Conservation (phyloP, 2,329 filamentous ascomycete species). For the Aureobasidium sp. region DNA sequence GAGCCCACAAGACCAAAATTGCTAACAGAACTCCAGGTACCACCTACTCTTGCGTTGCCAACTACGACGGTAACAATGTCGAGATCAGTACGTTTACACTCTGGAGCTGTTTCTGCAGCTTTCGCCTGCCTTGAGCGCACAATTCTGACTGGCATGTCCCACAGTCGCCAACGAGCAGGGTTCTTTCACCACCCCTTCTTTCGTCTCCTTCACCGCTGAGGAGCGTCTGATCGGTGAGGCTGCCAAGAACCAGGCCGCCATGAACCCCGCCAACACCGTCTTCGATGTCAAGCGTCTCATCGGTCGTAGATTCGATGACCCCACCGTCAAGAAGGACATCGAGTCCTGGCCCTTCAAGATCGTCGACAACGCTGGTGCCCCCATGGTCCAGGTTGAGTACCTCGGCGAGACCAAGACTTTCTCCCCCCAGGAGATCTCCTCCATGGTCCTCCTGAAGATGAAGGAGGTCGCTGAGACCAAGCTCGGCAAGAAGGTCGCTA, state of each 20-base stretch:
- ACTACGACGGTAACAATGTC: constrained; percentile 98
- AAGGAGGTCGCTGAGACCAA: constrained; percentile 98
- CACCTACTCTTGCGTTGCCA: constrained; percentile 99
- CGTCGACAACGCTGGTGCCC: constrained; percentile 77
- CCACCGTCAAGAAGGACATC: constrained; percentile 96
- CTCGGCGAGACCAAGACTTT: constrained; percentile 91
- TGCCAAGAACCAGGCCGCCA: constrained; percentile 99
- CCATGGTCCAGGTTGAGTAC: constrained; percentile 92
- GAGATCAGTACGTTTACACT: constrained; percentile 69
- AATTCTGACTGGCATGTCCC: constrained; percentile 13
- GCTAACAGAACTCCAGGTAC: constrained; percentile 56
- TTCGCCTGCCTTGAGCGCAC: not conserved
- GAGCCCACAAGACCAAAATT: constrained; percentile 6
- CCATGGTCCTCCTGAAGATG: constrained; percentile 99
- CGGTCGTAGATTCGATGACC: constrained; percentile 88
- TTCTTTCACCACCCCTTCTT: constrained; percentile 96
- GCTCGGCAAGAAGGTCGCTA: constrained; percentile 97
- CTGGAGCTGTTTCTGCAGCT: not conserved
- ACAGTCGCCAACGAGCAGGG: constrained; percentile 97
- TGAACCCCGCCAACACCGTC: constrained; percentile 97
- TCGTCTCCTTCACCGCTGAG: constrained; percentile 97
- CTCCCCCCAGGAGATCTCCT: constrained; percentile 96
- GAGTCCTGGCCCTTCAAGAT: constrained; percentile 99
- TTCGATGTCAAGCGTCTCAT: constrained; percentile 99
- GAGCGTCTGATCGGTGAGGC: constrained; percentile 99